Evolutionary conservation across 2,329 filamentous ascomycete species (phyloP).

Genomic region (Botryosphaeria dothidea): DNA sequence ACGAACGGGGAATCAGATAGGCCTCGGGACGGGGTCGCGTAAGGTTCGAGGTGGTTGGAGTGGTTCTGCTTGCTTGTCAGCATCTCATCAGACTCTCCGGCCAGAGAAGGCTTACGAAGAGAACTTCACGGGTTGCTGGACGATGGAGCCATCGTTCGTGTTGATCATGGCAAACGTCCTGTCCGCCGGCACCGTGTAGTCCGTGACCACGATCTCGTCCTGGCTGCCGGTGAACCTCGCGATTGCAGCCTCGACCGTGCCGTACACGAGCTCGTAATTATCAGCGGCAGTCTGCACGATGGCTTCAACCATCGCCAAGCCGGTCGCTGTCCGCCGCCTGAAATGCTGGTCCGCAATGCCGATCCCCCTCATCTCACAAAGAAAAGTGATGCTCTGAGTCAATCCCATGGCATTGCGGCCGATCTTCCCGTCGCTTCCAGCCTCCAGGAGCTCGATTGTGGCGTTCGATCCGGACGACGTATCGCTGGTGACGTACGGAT

Average conservation of each 20-base stretch:
- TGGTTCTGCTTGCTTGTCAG: conserved; percentile 25
- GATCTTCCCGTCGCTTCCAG: conserved; percentile 38
- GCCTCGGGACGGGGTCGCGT: conserved; percentile 34
- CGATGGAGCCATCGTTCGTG: conserved; percentile 30
- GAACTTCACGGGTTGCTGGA: conserved; percentile 37
- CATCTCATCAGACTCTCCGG: no score
- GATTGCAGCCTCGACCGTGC: conserved; percentile 32
- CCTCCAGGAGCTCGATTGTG: conserved; percentile 32
- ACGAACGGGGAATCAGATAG: conserved; percentile 39
- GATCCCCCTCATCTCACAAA: conserved; percentile 39
- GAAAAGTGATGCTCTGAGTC: conserved; percentile 36
- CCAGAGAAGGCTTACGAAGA: conserved; percentile 9
- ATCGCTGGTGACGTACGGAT: conserved; percentile 35
- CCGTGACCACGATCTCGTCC: conserved; percentile 34
- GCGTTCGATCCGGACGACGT: conserved; percentile 23
- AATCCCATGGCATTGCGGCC: conserved; percentile 40
- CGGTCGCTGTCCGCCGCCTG: conserved; percentile 33
- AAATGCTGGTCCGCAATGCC: conserved; percentile 37
- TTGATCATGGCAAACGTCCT: conserved; percentile 38
- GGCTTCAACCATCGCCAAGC: conserved; percentile 35
- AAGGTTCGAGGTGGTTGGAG: conserved; percentile 36
- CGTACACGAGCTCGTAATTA: conserved; percentile 28
- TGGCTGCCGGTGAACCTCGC: conserved; percentile 28
- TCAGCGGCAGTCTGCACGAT: conserved; percentile 37
- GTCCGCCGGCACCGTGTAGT: conserved; percentile 29